Evolutionary conservation across 495 filamentous ascomycete genomes (phyloP), one percentile per base, ranked within the genome.

Genomic region (Haplographium delicatum): DNA sequence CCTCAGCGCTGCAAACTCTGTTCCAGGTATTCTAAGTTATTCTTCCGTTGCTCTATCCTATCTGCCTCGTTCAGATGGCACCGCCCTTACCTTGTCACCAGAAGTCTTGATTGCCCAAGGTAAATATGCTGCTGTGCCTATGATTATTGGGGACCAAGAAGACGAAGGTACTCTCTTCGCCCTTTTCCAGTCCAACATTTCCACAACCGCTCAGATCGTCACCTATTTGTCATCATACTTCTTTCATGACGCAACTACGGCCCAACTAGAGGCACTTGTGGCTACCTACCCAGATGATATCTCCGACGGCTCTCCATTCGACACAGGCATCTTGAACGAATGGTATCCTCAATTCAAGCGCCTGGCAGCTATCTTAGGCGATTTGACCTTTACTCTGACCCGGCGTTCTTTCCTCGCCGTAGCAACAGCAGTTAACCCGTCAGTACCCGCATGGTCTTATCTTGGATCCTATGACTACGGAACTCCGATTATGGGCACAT

Each of bases 301-400:
- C 5, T 58, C 62, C 4, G 58, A 70, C 27, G 77, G 74, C 27
- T 48, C 44, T 11, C 86, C 85, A 3, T 88, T 86, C 69, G 66
- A 78, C 39, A 86, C 83, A 0, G 71, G 80, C n/a, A 49, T 73
- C 13, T 37, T 78, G 5, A 83, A 89, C 63, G 78, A 81, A 52
- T 68, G 76, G 60, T 89, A 88, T 58, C 83, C 85, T 0, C 74
- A 85, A 58, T 88, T 80, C 72, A 91, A 90, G 63, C 82, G 84
- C 2, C 68, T 88, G 0, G 81, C 86, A 1, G 84, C 85, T n/a
- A 81, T 89, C 39, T 70, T 89, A 0, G 85, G 85, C 22, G 85
- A 89, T 53, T 27, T 58, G 7, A 49, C 48, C 7, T 61, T 61
- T 47, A 61, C 54, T 11, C 43, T 61, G 7, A 58, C 58, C 9